Conservation (phyloP, 345 rosid genomes). For the Physaria fendleri region DNA sequence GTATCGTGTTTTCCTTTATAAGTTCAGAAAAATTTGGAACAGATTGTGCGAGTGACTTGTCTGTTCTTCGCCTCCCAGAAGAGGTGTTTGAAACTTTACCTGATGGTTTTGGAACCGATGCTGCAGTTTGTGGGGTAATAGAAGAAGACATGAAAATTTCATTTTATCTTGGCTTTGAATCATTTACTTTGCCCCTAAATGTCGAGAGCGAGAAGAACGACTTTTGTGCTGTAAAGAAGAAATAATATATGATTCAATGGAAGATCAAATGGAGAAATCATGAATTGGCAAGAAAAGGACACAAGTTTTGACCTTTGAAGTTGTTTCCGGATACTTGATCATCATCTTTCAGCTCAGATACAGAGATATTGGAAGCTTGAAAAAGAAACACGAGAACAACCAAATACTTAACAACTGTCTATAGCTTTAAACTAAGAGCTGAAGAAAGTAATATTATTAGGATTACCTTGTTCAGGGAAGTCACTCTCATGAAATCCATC, state of each 20-base stretch:
- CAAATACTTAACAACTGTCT: constrained; percentile 6
- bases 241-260: neutral
- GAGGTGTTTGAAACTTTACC: constrained; percentile 52
- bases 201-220: constrained; percentile 76
- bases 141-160: too few relatives aligned
- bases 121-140: too few relatives aligned
- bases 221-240: constrained; percentile 55
- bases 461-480: constrained; percentile 66
- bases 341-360: constrained; percentile 74
- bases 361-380: constrained; percentile 52
- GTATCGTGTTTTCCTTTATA: constrained; percentile 83
- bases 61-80: constrained; percentile 48
- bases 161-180: constrained; percentile 54
- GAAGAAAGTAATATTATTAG: neutral
- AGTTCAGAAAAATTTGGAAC: constrained; percentile 83
- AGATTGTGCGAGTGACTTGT: constrained; percentile 48
- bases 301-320: constrained; percentile 53
- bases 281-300: neutral
- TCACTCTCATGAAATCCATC: constrained; percentile 64
- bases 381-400: constrained; percentile 24
- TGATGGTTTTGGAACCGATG: too few relatives aligned
- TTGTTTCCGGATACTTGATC: constrained; percentile 72
- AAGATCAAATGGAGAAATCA: neutral
- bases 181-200: constrained; percentile 79
- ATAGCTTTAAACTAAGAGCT: neutral